Evolutionary conservation across 2,329 filamentous ascomycete species (phyloP), one percentile per base, ranked within the genome.

Genomic region (Fusarium pininemorale): DNA sequence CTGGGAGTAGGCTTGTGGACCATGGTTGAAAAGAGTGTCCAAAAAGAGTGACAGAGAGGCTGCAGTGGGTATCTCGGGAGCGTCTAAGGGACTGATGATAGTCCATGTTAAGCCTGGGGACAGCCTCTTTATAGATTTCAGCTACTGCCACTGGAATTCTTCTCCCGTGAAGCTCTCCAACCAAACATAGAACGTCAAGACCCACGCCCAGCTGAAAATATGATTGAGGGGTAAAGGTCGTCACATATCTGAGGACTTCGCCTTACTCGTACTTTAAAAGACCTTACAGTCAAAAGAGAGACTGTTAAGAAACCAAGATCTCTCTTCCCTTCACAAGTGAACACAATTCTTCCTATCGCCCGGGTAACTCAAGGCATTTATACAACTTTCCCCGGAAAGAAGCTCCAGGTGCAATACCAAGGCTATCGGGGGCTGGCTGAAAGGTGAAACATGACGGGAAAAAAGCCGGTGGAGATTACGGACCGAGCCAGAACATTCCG

Each of bases 311-410:
- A 16, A 12, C 32, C 24, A 7, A 10, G 7, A 1, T 18, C 14
- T 3, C 2, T 16, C 6, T 39, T 38, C n/a, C 24, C 14, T 54
- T 28, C n/a, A 2, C 14, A 39, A 39, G 35, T 28, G 50, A 26
- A 2, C 13, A 7, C 18, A 22, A 5, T 12, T 13, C 4, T 18
- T n/a, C 3, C 6, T 22, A 8, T 53, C 18, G 16, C 2, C 28
- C 9, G 0, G n/a, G 45, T 8, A 53, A 60, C 57, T 14, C 1
- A 5, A 38, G 7, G 4, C 2, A 38, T 16, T 26, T 26, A 24
- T 30, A 18, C 8, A 32, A 2, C 0, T 0, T 3, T 3, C 3
- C 8, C 16, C 11, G 3, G 6, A 24, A 6, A 20, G 7, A 15
- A n/a, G 8, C 1, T 15, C 15, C 16, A 13, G 2, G 9, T 26